phyloP scores from a whole-genome alignment of 164 flowering plant species.

The Chloranthus sessilifolius region DNA sequence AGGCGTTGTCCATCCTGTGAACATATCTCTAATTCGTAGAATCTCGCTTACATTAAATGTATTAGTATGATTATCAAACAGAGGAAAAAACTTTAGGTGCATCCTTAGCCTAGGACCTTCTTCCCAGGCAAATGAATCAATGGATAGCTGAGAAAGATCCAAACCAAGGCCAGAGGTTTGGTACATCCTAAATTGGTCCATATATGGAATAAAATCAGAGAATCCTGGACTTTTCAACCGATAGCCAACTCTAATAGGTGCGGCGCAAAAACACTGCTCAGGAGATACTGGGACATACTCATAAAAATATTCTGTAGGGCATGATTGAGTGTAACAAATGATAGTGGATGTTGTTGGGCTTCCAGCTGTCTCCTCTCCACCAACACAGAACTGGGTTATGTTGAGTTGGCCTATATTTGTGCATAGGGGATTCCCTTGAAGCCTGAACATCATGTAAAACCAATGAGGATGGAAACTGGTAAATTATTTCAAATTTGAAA shows the following conservation, averaged over 20 bases:
- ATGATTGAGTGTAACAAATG: slow-evolving; percentile 31
- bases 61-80: slow-evolving; percentile 9
- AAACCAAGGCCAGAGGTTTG: slow-evolving; percentile 46
- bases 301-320: slow-evolving; percentile 38
- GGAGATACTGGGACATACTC: slow-evolving; percentile 50
- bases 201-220: slow-evolving; percentile 49
- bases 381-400: slow-evolving; percentile 38
- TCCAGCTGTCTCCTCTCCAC: slow-evolving; percentile 3
- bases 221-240: slow-evolving; percentile 89
- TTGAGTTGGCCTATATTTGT: slow-evolving; percentile 30
- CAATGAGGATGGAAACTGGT: not conserved
- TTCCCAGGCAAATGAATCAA: slow-evolving; percentile 49
- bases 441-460: slow-evolving; percentile 38
- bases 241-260: slow-evolving; percentile 69
- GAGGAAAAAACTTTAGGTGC: slow-evolving; percentile 66
- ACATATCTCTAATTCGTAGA: slow-evolving; percentile 40
- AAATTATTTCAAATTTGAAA: not conserved
- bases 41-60: slow-evolving; percentile 62
- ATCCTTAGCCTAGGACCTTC: slow-evolving; percentile 71
- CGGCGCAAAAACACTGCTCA: slow-evolving; percentile 67
- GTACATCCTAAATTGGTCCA: slow-evolving; percentile 32
- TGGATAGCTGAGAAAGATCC: slow-evolving; percentile 42
- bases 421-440: slow-evolving; percentile 73
- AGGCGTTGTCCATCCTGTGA: slow-evolving; percentile 59
- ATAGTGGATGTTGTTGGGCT: slow-evolving; percentile 7